Evolutionary conservation across 2,329 filamentous ascomycete species (phyloP).

Genomic region (Colletotrichum coccodes): DNA sequence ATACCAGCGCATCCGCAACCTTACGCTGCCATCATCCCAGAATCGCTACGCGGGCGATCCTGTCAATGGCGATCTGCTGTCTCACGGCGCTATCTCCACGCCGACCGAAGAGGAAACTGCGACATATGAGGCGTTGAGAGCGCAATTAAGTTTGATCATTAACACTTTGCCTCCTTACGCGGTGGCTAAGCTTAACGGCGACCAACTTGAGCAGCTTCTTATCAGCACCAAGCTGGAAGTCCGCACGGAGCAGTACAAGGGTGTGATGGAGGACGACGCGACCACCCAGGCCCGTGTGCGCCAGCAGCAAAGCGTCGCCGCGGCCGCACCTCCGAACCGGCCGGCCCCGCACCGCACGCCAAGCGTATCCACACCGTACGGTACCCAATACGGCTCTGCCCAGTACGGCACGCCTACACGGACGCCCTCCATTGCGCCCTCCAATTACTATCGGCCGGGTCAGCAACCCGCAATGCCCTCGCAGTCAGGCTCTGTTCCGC

Average conservation of each 20-base stretch:
- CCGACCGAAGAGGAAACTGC: conserved; percentile 71
- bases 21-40: conserved; percentile 73
- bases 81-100: conserved; percentile 72
- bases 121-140: conserved; percentile 79
- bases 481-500: conserved; percentile 47
- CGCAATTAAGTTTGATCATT: conserved; percentile 79
- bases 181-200: conserved; percentile 86
- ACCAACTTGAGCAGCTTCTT: conserved; percentile 84
- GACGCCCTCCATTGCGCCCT: conserved; percentile 52
- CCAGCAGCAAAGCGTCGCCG: conserved; percentile 45
- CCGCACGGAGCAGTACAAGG: conserved; percentile 77
- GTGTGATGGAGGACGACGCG: conserved; percentile 84
- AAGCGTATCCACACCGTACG: conserved; percentile 51
- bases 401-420: conserved; percentile 61
- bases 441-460: conserved; percentile 55
- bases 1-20: conserved; percentile 82
- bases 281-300: conserved; percentile 62
- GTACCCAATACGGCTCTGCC: conserved; percentile 52
- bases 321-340: conserved; percentile 37
- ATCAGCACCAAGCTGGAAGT: conserved; percentile 83
- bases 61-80: conserved; percentile 73
- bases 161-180: conserved; percentile 83
- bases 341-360: conserved; percentile 51
- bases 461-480: conserved; percentile 52
- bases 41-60: conserved; percentile 70